These are phyloP conservation scores for Salix suchowensis DNA, from an alignment of 345 rosid species.

Conservation along the genomic window DNA sequence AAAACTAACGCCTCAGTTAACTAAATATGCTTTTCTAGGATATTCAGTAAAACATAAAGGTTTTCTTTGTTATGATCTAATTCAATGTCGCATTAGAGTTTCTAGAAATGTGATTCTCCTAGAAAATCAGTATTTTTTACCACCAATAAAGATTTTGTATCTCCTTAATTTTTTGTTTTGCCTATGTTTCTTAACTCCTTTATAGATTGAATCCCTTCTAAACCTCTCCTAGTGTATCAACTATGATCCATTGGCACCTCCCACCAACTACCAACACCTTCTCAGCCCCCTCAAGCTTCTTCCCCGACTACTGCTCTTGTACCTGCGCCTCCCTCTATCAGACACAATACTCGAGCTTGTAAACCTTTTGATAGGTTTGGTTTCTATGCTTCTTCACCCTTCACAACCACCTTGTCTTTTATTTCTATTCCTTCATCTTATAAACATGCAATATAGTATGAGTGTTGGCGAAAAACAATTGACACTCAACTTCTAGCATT, in stretches of 20 bases:
- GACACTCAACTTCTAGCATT: background rate
- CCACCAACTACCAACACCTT: too few relatives aligned
- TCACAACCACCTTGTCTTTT: background rate
- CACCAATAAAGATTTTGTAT: background rate
- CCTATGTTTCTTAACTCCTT: background rate
- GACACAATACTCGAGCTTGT: background rate
- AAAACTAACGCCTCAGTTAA: background rate
- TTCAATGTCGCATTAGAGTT: rapidly evolving
- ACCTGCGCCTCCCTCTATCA: too few relatives aligned
- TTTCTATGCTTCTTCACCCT: background rate
- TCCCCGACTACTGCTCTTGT: background rate
- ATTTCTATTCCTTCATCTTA: background rate
- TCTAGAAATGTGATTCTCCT: background rate
- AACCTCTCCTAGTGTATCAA: background rate
- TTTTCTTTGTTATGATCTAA: background rate
- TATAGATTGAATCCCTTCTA: background rate
- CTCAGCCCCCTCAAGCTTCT: background rate
- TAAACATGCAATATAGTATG: background rate
- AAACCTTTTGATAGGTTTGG: background rate
- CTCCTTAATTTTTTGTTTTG: background rate
- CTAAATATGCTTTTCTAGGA: background rate
- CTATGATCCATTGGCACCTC: too few relatives aligned
- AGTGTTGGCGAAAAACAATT: background rate
- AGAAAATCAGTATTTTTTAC: background rate
- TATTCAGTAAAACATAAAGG: background rate